These are phyloP conservation scores for Takashimella koratensis DNA, from an alignment of 1,284 basidiomycete species.

Conservation along the genomic window DNA sequence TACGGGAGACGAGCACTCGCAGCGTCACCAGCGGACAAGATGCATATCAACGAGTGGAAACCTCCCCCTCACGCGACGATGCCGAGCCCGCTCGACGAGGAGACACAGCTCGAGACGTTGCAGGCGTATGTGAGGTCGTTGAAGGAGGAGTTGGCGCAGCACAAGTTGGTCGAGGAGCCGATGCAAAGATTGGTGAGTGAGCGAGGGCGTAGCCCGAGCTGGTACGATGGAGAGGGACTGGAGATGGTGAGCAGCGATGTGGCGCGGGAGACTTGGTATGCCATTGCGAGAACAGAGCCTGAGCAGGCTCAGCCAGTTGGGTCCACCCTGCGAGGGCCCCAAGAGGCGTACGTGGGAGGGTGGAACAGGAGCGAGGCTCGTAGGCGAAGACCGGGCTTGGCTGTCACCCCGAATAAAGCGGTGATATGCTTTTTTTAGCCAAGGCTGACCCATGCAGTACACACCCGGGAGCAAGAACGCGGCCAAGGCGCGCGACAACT, in stretches of 20 bases:
- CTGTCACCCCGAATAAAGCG: no score
- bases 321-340: no score
- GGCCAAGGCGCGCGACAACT: constrained; percentile 76
- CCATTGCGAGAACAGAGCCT: no score
- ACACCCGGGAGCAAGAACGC: constrained; percentile 68
- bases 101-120: constrained; percentile 81
- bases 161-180: constrained; percentile 77
- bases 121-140: constrained; percentile 71
- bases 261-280: no score
- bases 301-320: no score
- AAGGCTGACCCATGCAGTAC: constrained; percentile 57
- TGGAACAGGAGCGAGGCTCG: not conserved
- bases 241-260: no score
- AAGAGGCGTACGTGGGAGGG: no score
- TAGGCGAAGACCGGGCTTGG: not conserved
- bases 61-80: constrained; percentile 77
- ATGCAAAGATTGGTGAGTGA: constrained; percentile 74
- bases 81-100: constrained; percentile 82
- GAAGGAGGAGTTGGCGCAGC: constrained; percentile 72
- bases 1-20: constrained; percentile 46
- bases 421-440: not conserved
- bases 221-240: no score
- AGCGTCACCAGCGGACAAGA: constrained; percentile 65
- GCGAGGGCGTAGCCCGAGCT: constrained; percentile 1
- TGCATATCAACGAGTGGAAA: constrained; percentile 92